Conservation (phyloP, 73 alveolate genomes). For the Uronychia setigera region DNA sequence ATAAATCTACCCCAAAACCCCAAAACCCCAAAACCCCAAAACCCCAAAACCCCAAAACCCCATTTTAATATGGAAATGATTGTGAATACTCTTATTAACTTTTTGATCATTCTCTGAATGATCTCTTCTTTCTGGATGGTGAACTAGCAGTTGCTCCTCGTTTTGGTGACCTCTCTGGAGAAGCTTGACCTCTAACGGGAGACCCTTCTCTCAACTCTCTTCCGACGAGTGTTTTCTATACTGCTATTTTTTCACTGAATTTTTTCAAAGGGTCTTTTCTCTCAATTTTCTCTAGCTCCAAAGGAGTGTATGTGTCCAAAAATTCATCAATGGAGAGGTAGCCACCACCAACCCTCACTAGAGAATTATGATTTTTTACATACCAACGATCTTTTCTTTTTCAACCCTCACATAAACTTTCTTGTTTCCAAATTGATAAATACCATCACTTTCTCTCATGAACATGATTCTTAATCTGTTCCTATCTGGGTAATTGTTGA, state of each 20-base stretch:
- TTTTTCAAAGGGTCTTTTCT: constrained; percentile 61
- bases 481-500: constrained; percentile 68
- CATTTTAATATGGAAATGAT: too few relatives aligned
- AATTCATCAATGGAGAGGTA: constrained; percentile 65
- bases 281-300: constrained; percentile 64
- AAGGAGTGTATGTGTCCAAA: constrained; percentile 64
- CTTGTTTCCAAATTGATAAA: constrained; percentile 62
- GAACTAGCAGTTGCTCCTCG: not conserved
- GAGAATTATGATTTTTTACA: constrained; percentile 13
- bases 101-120: not conserved
- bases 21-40: too few relatives aligned
- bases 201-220: constrained; percentile 55
- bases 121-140: not conserved
- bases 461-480: constrained; percentile 55
- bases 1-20: too few relatives aligned
- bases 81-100: too few relatives aligned
- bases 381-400: constrained; percentile 57
- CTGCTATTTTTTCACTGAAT: constrained; percentile 56
- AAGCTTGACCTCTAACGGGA: constrained; percentile 56
- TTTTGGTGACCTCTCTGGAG: constrained; percentile 8
- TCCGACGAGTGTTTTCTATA: constrained; percentile 52
- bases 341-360: constrained; percentile 74
- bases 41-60: too few relatives aligned
- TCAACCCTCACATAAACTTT: constrained; percentile 65
- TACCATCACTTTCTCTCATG: constrained; percentile 59